Evolutionary conservation across 352 stramenopile genomes (phyloP).

Genomic region (Phytophthora aleatoria): DNA sequence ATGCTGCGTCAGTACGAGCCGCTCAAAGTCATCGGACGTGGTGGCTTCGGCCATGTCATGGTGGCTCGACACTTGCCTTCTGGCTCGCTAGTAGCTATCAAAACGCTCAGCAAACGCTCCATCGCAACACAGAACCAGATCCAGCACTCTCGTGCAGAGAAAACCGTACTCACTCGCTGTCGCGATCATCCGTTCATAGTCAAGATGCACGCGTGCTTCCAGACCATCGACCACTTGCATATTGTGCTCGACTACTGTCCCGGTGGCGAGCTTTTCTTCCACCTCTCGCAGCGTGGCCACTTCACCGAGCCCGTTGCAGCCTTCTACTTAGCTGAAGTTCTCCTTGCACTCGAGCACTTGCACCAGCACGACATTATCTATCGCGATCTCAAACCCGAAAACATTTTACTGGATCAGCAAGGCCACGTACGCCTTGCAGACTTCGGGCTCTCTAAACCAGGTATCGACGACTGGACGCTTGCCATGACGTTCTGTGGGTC

Average conservation of each 20-base stretch:
- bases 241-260: conserved; percentile 79
- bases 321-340: conserved; percentile 91
- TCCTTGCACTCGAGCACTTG: conserved; percentile 79
- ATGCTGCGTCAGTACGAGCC: conserved; percentile 80
- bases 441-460: conserved; percentile 89
- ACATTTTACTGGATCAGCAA: conserved; percentile 88
- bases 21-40: conserved; percentile 80
- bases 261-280: conserved; percentile 86
- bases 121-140: conserved; percentile 84
- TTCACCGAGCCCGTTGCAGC: conserved; percentile 79
- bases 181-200: conserved; percentile 93
- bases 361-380: conserved; percentile 84
- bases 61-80: conserved; percentile 66
- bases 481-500: conserved; percentile 88
- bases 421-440: conserved; percentile 90
- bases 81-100: conserved; percentile 74
- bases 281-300: conserved; percentile 73
- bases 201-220: conserved; percentile 87
- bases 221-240: conserved; percentile 82
- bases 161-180: conserved; percentile 87
- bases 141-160: conserved; percentile 86
- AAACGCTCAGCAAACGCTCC: conserved; percentile 83
- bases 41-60: conserved; percentile 89
- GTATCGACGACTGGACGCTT: conserved; percentile 63
- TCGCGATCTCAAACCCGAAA: conserved; percentile 92